These are phyloP conservation scores for Cadophora malorum DNA, from an alignment of 2,329 filamentous ascomycete species.

Conservation along the genomic window DNA sequence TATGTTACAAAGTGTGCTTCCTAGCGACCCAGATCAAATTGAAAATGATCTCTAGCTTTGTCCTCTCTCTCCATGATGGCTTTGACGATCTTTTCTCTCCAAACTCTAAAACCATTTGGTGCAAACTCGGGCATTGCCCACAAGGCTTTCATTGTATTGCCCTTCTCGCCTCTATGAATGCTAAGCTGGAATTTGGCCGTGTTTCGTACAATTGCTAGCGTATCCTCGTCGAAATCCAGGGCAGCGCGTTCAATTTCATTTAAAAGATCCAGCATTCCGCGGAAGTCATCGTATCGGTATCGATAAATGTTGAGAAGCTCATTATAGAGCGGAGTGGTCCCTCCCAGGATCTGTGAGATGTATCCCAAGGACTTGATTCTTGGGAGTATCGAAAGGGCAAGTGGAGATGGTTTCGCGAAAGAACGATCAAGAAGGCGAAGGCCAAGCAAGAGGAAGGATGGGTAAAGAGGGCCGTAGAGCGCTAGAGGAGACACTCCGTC, in stretches of 20 bases:
- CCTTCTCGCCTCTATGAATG: conserved; percentile 32
- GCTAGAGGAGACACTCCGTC: conserved; percentile 49
- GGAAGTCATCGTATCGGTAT: conserved; percentile 61
- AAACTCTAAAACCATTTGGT: conserved; percentile 33
- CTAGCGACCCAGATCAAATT: not conserved
- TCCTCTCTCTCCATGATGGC: conserved; percentile 26
- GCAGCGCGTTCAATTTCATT: conserved; percentile 44
- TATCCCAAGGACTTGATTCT: conserved; percentile 71
- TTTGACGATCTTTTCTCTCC: conserved; percentile 37
- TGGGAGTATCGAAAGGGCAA: conserved; percentile 67
- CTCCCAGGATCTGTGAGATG: conserved; percentile 74
- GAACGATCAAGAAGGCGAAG: conserved; percentile 61
- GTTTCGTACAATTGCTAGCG: conserved; percentile 38
- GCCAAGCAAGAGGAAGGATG: conserved; percentile 63
- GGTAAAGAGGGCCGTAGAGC: conserved; percentile 69
- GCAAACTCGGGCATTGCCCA: conserved; percentile 43
- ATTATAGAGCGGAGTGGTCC: conserved; percentile 73
- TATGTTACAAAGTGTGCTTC: conserved; percentile 7
- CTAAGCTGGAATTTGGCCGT: conserved; percentile 33
- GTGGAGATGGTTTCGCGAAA: conserved; percentile 63
- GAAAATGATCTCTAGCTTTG: conserved; percentile 2
- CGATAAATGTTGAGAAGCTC: conserved; percentile 68
- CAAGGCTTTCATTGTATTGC: conserved; percentile 34
- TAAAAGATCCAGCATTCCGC: conserved; percentile 37
- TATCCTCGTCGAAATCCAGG: conserved; percentile 44